Percentiles rank a stretch among this genome's conserved stretches.
These are phyloP conservation scores for Xerocomus potaroensis DNA, from an alignment of 768 basidiomycete species.

Conservation along the genomic window DNA sequence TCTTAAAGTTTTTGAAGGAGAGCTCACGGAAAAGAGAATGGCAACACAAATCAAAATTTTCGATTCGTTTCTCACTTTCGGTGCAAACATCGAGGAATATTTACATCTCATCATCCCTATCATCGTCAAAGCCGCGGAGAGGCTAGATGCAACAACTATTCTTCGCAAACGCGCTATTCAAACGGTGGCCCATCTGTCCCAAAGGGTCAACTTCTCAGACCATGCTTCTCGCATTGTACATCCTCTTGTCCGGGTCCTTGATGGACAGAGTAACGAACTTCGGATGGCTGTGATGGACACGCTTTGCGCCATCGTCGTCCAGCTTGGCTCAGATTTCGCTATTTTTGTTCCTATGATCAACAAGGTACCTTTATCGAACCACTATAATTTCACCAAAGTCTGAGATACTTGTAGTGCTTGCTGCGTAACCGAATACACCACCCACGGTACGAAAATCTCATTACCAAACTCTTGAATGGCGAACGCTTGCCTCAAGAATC, in stretches of 20 bases:
- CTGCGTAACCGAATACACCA: constrained; percentile 74
- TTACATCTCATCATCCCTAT: constrained; percentile 94
- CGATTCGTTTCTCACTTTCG: constrained; percentile 92
- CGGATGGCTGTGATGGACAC: constrained; percentile 88
- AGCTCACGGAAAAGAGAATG: constrained; percentile 73
- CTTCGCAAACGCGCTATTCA: constrained; percentile 87
- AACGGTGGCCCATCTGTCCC: constrained; percentile 85
- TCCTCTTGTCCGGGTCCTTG: constrained; percentile 85
- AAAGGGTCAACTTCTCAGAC: constrained; percentile 94
- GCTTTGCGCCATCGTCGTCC: constrained; percentile 85
- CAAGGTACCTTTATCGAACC: constrained; percentile 51
- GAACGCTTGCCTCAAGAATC: constrained; percentile 88
- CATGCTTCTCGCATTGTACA: constrained; percentile 97
- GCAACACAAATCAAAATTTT: constrained; percentile 86
- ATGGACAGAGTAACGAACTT: constrained; percentile 69
- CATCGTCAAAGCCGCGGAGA: constrained; percentile 88
- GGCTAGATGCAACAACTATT: constrained; percentile 63
- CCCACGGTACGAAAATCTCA: constrained; percentile 80
- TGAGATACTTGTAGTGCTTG: constrained; percentile 50
- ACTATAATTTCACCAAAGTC: neutral
- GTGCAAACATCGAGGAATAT: constrained; percentile 96
- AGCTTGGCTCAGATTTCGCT: constrained; percentile 94
- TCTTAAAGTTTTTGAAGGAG: constrained; percentile 89
- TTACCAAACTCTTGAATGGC: constrained; percentile 85
- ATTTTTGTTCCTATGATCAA: constrained; percentile 97